These are phyloP conservation scores for Pseudogymnoascus destructans DNA, from an alignment of 2,329 filamentous ascomycete species.

Conservation along the genomic window DNA sequence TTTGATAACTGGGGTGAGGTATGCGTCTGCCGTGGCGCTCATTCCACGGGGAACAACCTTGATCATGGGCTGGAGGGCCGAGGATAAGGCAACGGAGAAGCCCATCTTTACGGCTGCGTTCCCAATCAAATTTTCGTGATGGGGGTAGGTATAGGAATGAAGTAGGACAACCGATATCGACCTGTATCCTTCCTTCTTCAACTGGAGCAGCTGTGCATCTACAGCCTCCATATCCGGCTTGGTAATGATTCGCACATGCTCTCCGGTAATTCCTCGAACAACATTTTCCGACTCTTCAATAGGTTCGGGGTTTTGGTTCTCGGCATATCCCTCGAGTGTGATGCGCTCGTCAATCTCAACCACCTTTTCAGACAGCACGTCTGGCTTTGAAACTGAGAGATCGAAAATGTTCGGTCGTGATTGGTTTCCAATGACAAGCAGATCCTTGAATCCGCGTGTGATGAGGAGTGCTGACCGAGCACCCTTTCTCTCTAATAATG, in stretches of 20 bases:
- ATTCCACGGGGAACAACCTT: constrained; percentile 54
- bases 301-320: constrained; percentile 54
- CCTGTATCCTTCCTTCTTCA: constrained; percentile 45
- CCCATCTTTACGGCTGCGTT: constrained; percentile 49
- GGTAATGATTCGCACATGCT: constrained; percentile 45
- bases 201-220: constrained; percentile 34
- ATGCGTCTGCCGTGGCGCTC: constrained; percentile 55
- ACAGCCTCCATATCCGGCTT: constrained; percentile 34
- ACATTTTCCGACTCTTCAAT: constrained; percentile 39
- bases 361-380: constrained; percentile 53
- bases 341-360: constrained; percentile 61
- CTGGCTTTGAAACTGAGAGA: constrained; percentile 51
- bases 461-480: constrained; percentile 58
- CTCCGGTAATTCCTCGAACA: constrained; percentile 49
- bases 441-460: constrained; percentile 60
- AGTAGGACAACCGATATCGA: constrained; percentile 55
- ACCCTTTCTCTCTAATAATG: constrained; percentile 59
- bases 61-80: constrained; percentile 58
- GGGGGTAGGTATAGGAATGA: constrained; percentile 57
- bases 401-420: constrained; percentile 60
- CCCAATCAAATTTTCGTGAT: constrained; percentile 49
- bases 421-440: constrained; percentile 61
- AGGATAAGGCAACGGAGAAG: constrained; percentile 51
- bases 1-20: constrained; percentile 53
- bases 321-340: constrained; percentile 57